Evolutionary conservation across 1,139 yeast genomes (phyloP).

Genomic region (Casaregolazyma lundiana): DNA sequence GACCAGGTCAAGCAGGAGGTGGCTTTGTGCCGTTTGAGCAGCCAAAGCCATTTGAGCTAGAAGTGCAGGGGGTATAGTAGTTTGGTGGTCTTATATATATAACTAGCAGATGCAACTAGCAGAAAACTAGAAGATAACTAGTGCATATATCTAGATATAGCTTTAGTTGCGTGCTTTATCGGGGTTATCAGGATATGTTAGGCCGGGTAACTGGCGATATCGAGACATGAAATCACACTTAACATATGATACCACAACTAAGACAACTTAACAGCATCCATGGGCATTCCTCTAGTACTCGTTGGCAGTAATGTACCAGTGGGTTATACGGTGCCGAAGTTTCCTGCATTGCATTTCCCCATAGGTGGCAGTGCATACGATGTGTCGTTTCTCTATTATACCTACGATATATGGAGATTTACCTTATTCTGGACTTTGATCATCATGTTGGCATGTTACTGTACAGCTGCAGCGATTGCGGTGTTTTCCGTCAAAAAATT

Average conservation of each 20-base stretch:
- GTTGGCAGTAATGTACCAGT: constrained; percentile 50
- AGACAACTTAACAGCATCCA: neutral
- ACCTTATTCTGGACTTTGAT: constrained; percentile 79
- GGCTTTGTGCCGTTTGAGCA: neutral
- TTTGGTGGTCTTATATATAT: neutral
- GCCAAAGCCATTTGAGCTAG: neutral
- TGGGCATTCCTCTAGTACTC: constrained; percentile 18
- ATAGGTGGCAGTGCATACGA: constrained; percentile 40
- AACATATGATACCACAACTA: too few relatives aligned
- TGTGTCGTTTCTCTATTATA: constrained; percentile 59
- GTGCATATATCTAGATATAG: neutral
- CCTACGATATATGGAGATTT: constrained; percentile 77
- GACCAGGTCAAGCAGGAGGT: neutral
- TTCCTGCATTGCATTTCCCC: constrained; percentile 83
- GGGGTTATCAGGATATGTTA: neutral
- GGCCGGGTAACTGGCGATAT: neutral
- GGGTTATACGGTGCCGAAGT: constrained; percentile 72
- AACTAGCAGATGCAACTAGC: neutral
- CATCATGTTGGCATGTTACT: constrained; percentile 55
- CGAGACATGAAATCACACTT: neutral
- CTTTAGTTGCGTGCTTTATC: neutral
- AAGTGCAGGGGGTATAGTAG: neutral
- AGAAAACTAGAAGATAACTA: too few relatives aligned
- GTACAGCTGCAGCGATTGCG: constrained; percentile 62
- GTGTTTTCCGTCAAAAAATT: constrained; percentile 45